Conservation (phyloP, 2,329 filamentous ascomycete species). For the Pseudophaeomoniella oleicola region DNA sequence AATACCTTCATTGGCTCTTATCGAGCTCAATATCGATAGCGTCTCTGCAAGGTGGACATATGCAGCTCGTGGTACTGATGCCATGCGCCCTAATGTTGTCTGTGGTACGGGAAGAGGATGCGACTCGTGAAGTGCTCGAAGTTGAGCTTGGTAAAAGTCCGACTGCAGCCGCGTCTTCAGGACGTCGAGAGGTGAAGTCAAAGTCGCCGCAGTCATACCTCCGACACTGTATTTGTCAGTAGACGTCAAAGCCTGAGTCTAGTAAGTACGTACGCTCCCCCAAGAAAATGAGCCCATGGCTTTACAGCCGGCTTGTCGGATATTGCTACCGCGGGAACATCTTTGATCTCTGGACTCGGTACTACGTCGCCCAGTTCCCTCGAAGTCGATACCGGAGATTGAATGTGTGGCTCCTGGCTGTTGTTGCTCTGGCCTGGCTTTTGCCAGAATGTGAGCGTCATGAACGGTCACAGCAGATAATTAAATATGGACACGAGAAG, state of each 20-base stretch:
- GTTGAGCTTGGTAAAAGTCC: constrained; percentile 81
- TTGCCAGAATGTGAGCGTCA: constrained; percentile 1
- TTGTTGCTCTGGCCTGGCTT: background rate
- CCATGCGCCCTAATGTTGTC: constrained; percentile 27
- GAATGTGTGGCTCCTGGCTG: background rate
- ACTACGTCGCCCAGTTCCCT: constrained; percentile 23
- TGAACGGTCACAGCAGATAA: constrained; percentile 2
- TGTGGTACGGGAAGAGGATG: constrained; percentile 35
- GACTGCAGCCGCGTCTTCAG: constrained; percentile 87
- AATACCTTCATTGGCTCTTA: constrained; percentile 69
- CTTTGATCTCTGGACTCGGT: constrained; percentile 12
- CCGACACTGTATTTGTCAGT: constrained; percentile 45
- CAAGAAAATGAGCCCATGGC: constrained; percentile 84
- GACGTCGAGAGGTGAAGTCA: constrained; percentile 90
- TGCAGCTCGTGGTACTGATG: constrained; percentile 52
- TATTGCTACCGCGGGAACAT: constrained; percentile 10
- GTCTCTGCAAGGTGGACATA: constrained; percentile 71
- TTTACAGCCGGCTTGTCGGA: constrained; percentile 37
- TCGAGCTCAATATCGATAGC: constrained; percentile 66
- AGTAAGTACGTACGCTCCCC: constrained; percentile 56
- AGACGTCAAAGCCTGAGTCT: constrained; percentile 6
- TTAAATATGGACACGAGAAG: too few species aligned
- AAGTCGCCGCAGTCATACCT: constrained; percentile 78
- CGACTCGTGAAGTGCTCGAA: constrained; percentile 52
- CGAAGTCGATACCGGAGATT: constrained; percentile 9